Evolutionary conservation across 495 filamentous ascomycete species (phyloP), one percentile per base, ranked within the genome.

Genomic region (Chaetomium fimeti): DNA sequence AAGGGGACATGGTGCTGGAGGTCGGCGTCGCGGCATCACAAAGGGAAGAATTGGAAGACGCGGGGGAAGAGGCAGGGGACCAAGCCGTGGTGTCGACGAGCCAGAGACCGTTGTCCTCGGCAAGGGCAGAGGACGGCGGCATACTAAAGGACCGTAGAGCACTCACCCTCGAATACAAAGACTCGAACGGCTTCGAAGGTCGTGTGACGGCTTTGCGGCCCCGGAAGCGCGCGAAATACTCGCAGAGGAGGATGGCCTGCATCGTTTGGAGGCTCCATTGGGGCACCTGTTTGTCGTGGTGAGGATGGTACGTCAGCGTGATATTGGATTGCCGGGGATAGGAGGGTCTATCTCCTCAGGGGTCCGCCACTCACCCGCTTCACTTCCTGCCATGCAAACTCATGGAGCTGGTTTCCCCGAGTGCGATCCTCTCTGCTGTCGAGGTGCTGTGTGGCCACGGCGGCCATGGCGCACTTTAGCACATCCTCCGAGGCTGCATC

Each of bases 171-270:
- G 73, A 73, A 72, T 79, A 84, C 61, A 85, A 72, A 57, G 73
- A 76, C 71, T 80, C 75, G 73, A 85, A 84, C 61, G 72, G 71
- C 64, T 77, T 74, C 61, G 82, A 83, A 58, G 78, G 61, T 58
- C 66, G 67, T 59, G 77, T 74, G 52, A 71, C 67, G 36, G 73
- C 76, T 70, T 78, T 81, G 56, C 77, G 75, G 65, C 82, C 82
- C 52, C 82, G 77, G 69, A 84, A 84, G 54, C 78, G 77, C 47
- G 76, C 75, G 63, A 83, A 85, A 64, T 81, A 75, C 66, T 85
- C 83, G 69, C 79, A 83, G 22, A 85, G 74, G 47, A 85, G 74
- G 64, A 84, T 83, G 43, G 81, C 74, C 73, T 84, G 82, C 82
- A 83, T 83, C 64, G 77, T 74, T 57, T 78, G 72, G 38, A 83